phyloP scores from a whole-genome alignment of 495 filamentous ascomycete genomes.

The Penicillium odoratum region DNA sequence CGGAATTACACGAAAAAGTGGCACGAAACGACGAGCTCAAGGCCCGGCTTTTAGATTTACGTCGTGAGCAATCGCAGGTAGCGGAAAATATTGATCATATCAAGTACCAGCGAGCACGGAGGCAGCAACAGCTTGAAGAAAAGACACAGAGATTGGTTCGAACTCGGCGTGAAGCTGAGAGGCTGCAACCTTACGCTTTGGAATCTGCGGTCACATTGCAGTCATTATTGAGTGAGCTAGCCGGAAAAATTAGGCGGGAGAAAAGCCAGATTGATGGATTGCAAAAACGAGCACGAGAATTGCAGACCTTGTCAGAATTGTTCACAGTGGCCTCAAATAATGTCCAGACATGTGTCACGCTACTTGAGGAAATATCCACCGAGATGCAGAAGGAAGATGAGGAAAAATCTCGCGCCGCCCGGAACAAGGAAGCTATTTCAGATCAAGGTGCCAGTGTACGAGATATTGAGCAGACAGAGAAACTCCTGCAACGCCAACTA shows the following conservation, averaged over 20 bases:
- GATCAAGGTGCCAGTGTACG: constrained; percentile 84
- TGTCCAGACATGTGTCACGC: constrained; percentile 78
- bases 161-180: constrained; percentile 73
- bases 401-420: constrained; percentile 70
- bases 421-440: constrained; percentile 81
- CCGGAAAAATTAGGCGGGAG: constrained; percentile 69
- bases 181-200: constrained; percentile 85
- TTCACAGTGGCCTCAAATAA: constrained; percentile 81
- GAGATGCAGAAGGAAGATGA: constrained; percentile 91
- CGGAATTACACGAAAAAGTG: constrained; percentile 75
- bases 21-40: constrained; percentile 83
- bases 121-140: constrained; percentile 74
- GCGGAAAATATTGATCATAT: constrained; percentile 74
- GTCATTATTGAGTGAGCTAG: constrained; percentile 75
- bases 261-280: constrained; percentile 81
- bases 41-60: constrained; percentile 71
- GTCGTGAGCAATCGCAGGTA: constrained; percentile 73
- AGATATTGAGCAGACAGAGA: constrained; percentile 89
- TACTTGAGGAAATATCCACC: constrained; percentile 80
- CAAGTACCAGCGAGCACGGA: constrained; percentile 66
- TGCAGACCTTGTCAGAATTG: constrained; percentile 87
- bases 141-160: constrained; percentile 64
- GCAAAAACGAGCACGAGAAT: constrained; percentile 77
- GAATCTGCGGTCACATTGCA: constrained; percentile 83
- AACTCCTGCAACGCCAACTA: constrained; percentile 78